Conservation (phyloP, 106 monocot species). For the Narthecium ossifragum region DNA sequence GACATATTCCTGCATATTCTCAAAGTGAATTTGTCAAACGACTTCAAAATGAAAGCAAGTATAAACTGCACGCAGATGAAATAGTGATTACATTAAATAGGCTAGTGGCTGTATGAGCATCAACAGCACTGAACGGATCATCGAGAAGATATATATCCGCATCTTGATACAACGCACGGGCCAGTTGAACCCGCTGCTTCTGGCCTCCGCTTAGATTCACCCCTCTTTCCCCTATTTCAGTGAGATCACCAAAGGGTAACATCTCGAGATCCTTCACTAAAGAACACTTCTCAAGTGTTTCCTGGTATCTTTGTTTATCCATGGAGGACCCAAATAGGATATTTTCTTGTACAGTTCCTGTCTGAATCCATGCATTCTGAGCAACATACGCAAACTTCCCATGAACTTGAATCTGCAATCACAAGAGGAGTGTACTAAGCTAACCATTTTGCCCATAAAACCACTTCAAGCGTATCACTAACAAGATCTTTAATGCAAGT, state of each 20-base stretch:
- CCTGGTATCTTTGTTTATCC: conserved; percentile 62
- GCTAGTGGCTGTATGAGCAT: conserved; percentile 89
- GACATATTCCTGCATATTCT: conserved; percentile 77
- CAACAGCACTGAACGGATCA: conserved; percentile 99
- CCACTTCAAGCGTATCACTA: too few relatives aligned
- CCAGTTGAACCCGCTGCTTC: conserved; percentile 95
- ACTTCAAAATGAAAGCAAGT: too few relatives aligned
- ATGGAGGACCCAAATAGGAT: conserved; percentile 74
- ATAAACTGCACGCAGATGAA: not conserved
- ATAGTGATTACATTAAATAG: conserved; percentile 65
- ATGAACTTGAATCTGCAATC: conserved; percentile 61
- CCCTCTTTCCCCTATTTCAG: conserved; percentile 97
- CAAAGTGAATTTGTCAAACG: not conserved
- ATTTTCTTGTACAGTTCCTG: conserved; percentile 76
- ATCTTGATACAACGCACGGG: conserved; percentile 87
- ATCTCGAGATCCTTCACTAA: conserved; percentile 84
- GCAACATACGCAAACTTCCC: conserved; percentile 92
- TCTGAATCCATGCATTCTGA: conserved; percentile 93
- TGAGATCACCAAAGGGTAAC: conserved; percentile 78
- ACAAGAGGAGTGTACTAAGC: too few relatives aligned
- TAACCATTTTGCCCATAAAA: too few relatives aligned
- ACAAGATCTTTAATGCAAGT: too few relatives aligned
- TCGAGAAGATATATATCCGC: conserved; percentile 94
- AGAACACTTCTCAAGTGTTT: conserved; percentile 82
- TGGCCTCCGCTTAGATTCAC: conserved; percentile 98